phyloP scores from a whole-genome alignment of 2,329 filamentous ascomycete species.

The Gremmenia infestans region DNA sequence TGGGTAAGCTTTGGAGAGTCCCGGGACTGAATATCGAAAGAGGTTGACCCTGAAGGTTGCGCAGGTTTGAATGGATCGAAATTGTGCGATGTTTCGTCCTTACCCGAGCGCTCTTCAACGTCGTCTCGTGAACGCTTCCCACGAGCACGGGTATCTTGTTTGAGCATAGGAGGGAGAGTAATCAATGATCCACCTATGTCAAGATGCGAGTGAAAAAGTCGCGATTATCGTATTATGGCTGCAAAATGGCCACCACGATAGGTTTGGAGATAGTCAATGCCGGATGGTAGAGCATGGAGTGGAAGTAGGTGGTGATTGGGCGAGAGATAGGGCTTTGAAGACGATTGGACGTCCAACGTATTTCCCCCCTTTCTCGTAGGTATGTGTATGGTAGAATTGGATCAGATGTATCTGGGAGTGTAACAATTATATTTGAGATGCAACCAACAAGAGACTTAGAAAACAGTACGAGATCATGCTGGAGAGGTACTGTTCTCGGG shows the following conservation, averaged over 20 bases:
- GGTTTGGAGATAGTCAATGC: no score
- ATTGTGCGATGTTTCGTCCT: neutral
- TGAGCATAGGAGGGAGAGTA: neutral
- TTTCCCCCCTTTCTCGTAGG: no score
- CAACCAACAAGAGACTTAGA: no score
- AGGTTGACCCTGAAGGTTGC: neutral
- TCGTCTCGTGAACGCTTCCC: slow-evolving; percentile 1
- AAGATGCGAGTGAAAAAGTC: neutral
- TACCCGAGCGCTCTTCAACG: neutral
- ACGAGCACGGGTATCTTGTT: neutral
- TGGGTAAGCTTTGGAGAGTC: neutral
- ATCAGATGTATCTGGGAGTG: no score
- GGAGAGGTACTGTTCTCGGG: no score
- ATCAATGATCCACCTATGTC: neutral
- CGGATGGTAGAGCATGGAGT: no score
- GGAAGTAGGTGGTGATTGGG: no score
- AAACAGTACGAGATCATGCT: no score
- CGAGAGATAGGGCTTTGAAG: no score
- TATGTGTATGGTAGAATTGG: no score
- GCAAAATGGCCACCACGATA: neutral
- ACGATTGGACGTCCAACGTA: no score
- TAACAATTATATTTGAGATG: no score
- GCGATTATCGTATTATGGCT: neutral
- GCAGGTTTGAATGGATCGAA: neutral
- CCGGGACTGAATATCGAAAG: neutral